phyloP scores from a whole-genome alignment of 192 early-diverging fungal species.

The Chytriomyces hyalinus region DNA sequence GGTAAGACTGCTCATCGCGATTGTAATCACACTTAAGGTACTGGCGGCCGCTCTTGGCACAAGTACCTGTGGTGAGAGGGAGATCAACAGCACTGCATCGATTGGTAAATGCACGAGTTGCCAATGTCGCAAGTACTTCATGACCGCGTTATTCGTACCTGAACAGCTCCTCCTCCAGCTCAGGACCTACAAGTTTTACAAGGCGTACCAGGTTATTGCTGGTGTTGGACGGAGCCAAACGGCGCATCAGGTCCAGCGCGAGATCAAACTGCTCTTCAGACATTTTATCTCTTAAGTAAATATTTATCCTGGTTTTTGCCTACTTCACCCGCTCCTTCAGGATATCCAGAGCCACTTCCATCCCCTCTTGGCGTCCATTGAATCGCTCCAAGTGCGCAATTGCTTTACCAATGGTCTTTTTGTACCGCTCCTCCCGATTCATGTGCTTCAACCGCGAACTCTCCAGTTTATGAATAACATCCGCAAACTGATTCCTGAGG shows the following conservation, averaged over 20 bases:
- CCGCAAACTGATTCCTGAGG: constrained; percentile 28
- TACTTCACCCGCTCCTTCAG: constrained; percentile 7
- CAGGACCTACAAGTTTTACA: constrained; percentile 75
- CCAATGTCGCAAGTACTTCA: background rate
- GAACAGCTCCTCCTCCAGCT: constrained; percentile 88
- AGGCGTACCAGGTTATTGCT: constrained; percentile 86
- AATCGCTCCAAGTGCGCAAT: constrained; percentile 29
- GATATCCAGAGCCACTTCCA: constrained; percentile 22
- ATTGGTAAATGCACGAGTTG: background rate
- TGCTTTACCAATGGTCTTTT: constrained; percentile 28
- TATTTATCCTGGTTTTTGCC: background rate
- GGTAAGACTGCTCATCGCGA: constrained; percentile 91
- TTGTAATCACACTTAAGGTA: constrained; percentile 96
- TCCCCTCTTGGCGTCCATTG: constrained; percentile 14
- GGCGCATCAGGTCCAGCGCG: constrained; percentile 96
- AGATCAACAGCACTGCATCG: constrained; percentile 81
- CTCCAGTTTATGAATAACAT: constrained; percentile 14
- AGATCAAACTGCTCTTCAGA: constrained; percentile 70
- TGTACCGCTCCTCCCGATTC: constrained; percentile 21
- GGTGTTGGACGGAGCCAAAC: constrained; percentile 90
- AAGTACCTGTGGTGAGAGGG: constrained; percentile 80
- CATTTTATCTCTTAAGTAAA: background rate
- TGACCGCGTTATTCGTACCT: background rate
- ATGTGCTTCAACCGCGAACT: constrained; percentile 22
- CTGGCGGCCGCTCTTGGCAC: constrained; percentile 73